These are phyloP conservation scores for Letharia columbiana DNA, from an alignment of 495 filamentous ascomycete species.

Conservation along the genomic window DNA sequence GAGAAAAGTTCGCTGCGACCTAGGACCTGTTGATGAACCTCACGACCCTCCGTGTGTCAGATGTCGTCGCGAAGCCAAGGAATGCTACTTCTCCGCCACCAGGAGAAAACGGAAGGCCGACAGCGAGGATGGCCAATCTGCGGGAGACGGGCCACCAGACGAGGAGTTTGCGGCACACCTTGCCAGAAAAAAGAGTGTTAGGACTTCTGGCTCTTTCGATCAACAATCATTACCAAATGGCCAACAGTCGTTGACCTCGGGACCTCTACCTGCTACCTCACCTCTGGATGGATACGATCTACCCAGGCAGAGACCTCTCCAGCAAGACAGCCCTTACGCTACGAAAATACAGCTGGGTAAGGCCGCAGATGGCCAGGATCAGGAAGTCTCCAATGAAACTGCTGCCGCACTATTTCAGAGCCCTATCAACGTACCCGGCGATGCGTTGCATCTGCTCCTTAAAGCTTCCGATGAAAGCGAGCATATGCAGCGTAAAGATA, in stretches of 20 bases:
- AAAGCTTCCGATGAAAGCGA: slow-evolving; percentile 49
- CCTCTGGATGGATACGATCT: slow-evolving; percentile 17
- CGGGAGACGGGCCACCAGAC: slow-evolving; percentile 16
- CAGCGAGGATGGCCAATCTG: slow-evolving; percentile 39
- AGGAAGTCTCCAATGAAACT: slow-evolving; percentile 45
- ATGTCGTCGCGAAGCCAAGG: slow-evolving; percentile 85
- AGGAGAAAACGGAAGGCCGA: slow-evolving; percentile 81
- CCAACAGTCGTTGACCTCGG: slow-evolving; percentile 5
- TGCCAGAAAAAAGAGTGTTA: slow-evolving; percentile 31
- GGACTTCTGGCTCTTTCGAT: slow-evolving; percentile 10
- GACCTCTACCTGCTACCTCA: slow-evolving; percentile 12
- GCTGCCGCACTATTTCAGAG: slow-evolving; percentile 48
- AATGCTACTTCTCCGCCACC: slow-evolving; percentile 96
- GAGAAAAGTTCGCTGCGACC: slow-evolving; percentile 27
- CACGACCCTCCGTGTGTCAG: slow-evolving; percentile 89
- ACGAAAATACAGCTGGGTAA: not conserved
- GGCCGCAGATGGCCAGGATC: slow-evolving; percentile 18
- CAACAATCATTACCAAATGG: not conserved
- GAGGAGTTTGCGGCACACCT: slow-evolving; percentile 45
- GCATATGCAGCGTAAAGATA: slow-evolving; percentile 28
- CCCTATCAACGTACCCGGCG: slow-evolving; percentile 50
- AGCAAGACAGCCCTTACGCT: not conserved
- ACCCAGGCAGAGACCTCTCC: slow-evolving; percentile 1
- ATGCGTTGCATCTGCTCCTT: slow-evolving; percentile 51
- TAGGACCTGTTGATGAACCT: slow-evolving; percentile 68